phyloP scores from a whole-genome alignment of 2,329 filamentous ascomycete genomes.

The Clathrospora elynae region DNA sequence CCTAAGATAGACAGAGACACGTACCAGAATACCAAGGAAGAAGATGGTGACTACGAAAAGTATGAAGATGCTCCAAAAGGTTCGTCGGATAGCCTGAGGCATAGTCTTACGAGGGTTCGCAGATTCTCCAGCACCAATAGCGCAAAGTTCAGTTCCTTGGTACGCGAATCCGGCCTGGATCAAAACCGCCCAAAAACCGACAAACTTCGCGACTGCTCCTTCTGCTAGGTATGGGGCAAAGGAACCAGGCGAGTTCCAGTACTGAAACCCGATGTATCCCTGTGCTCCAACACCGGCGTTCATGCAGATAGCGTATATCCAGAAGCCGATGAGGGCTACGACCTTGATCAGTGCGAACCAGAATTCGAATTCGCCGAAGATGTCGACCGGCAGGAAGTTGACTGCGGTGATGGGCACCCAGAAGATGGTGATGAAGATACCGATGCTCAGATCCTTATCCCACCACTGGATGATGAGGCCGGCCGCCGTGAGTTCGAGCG shows the following conservation, averaged over 20 bases:
- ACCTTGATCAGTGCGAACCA: slow-evolving; percentile 80
- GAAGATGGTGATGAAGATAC: slow-evolving; percentile 75
- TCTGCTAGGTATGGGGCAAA: slow-evolving; percentile 68
- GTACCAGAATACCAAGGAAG: slow-evolving; percentile 72
- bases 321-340: slow-evolving; percentile 73
- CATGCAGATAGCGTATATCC: slow-evolving; percentile 77
- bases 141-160: slow-evolving; percentile 76
- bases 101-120: slow-evolving; percentile 73
- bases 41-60: slow-evolving; percentile 67
- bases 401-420: slow-evolving; percentile 69
- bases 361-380: slow-evolving; percentile 79
- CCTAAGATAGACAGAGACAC: no score
- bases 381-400: slow-evolving; percentile 73
- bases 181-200: slow-evolving; percentile 71
- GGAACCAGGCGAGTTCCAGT: slow-evolving; percentile 71
- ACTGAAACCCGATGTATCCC: slow-evolving; percentile 74
- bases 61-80: slow-evolving; percentile 74
- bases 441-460: slow-evolving; percentile 66
- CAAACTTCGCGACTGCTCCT: slow-evolving; percentile 65
- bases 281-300: slow-evolving; percentile 70
- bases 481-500: slow-evolving; percentile 73
- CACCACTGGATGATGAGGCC: slow-evolving; percentile 79
- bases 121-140: slow-evolving; percentile 78
- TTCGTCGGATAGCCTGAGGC: slow-evolving; percentile 72
- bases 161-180: slow-evolving; percentile 72